phyloP scores from a whole-genome alignment of 2,329 filamentous ascomycete species.

The Aureobasidium namibiae region DNA sequence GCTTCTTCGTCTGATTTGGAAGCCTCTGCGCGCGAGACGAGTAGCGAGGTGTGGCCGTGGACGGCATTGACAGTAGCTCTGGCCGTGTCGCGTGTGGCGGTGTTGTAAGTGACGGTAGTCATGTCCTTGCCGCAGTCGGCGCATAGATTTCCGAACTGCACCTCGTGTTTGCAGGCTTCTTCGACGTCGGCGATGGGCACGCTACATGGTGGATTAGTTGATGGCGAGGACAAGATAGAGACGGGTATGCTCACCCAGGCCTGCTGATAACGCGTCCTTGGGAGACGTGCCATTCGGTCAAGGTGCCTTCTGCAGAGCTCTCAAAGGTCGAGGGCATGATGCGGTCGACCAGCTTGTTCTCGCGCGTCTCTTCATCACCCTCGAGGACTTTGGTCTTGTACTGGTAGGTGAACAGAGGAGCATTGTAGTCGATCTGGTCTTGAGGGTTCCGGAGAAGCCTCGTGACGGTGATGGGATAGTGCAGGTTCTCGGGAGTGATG shows the following conservation, averaged over 20 bases:
- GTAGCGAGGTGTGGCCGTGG: constrained; percentile 81
- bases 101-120: constrained; percentile 81
- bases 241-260: constrained; percentile 21
- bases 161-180: constrained; percentile 82
- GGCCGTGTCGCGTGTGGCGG: constrained; percentile 66
- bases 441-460: constrained; percentile 69
- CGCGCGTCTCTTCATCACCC: constrained; percentile 64
- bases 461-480: constrained; percentile 89
- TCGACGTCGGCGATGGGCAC: constrained; percentile 65
- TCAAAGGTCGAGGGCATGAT: constrained; percentile 73
- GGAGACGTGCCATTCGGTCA: constrained; percentile 68
- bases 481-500: constrained; percentile 48
- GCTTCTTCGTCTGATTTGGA: constrained; percentile 74
- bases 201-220: constrained; percentile 19
- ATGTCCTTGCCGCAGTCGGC: constrained; percentile 92
- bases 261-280: constrained; percentile 53
- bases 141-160: constrained; percentile 87
- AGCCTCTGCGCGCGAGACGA: constrained; percentile 76
- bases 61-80: constrained; percentile 92
- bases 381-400: constrained; percentile 67
- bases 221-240: too few species aligned
- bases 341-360: constrained; percentile 54
- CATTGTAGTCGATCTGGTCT: constrained; percentile 67
- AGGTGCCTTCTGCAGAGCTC: constrained; percentile 70
- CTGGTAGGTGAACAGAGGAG: constrained; percentile 76